phyloP scores from a whole-genome alignment of 2,329 filamentous ascomycete species.

The Xylaria arbuscula region DNA sequence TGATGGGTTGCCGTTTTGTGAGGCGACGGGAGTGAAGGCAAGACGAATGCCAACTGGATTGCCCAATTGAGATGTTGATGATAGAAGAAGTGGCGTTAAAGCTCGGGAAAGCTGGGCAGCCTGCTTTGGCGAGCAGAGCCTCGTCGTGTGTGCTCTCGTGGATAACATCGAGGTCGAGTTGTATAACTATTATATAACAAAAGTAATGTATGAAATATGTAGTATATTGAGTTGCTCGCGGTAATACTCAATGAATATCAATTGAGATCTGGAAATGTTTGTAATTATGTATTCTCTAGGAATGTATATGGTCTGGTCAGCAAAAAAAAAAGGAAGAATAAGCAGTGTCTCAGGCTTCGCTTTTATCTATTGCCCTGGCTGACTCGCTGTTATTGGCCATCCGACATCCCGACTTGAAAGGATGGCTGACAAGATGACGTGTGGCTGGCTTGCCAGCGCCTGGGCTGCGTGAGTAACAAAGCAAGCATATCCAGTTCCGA shows the following conservation, averaged over 20 bases:
- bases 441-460: conserved; percentile 5
- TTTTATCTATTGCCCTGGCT: conserved; percentile 23
- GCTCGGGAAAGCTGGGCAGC: conserved; percentile 46
- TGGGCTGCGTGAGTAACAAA: conserved; percentile 7
- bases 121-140: conserved; percentile 49
- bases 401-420: conserved; percentile 8
- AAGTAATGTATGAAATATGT: conserved; percentile 5
- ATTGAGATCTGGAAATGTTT: not conserved
- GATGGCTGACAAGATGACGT: conserved; percentile 21
- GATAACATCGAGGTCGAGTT: conserved; percentile 47
- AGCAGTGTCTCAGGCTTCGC: conserved; percentile 12
- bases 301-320: conserved; percentile 21
- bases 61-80: conserved; percentile 39
- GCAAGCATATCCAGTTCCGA: not conserved
- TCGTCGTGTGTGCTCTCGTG: conserved; percentile 45
- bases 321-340: conserved; percentile 9
- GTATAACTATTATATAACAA: conserved; percentile 17
- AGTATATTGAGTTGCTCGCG: not conserved
- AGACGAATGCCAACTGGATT: conserved; percentile 48
- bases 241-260: conserved; percentile 9
- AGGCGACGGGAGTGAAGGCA: conserved; percentile 42
- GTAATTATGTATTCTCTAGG: conserved; percentile 19
- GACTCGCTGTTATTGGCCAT: not conserved
- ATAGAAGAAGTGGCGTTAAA: conserved; percentile 42
- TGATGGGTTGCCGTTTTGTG: conserved; percentile 33